These are phyloP conservation scores for Hermanozyma aechmeae DNA, from an alignment of 805 yeast species.

Conservation along the genomic window DNA sequence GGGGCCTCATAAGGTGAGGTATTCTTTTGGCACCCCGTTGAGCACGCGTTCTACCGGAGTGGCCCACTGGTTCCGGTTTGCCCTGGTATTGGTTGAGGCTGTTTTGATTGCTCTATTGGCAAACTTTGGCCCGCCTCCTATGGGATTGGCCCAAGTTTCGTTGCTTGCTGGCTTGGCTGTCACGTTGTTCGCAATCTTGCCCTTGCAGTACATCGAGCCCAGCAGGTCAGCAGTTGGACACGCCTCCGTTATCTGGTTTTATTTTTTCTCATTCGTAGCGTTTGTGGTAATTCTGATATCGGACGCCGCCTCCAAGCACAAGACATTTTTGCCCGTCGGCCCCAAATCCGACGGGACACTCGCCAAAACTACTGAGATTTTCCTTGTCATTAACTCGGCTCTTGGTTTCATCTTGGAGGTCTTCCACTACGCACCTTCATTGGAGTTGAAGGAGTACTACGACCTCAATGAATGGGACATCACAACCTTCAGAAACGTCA, in stretches of 20 bases:
- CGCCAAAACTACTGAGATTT: no score
- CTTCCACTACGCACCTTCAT: slow-evolving; percentile 14
- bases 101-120: no score
- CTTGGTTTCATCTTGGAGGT: no score
- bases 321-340: slow-evolving; percentile 6
- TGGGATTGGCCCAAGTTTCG: no score
- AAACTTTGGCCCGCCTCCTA: no score
- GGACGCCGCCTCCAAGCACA: slow-evolving; percentile 13
- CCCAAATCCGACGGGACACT: slow-evolving; percentile 4
- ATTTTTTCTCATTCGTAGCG: slow-evolving; percentile 9
- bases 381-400: no score
- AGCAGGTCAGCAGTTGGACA: slow-evolving; percentile 13
- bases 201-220: slow-evolving; percentile 15
- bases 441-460: slow-evolving; percentile 13
- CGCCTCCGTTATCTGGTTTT: slow-evolving; percentile 15
- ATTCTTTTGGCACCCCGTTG: slow-evolving; percentile 15
- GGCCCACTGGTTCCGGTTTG: slow-evolving; percentile 6
- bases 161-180: slow-evolving; percentile 5
- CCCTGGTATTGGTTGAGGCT: no score
- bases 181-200: slow-evolving; percentile 10
- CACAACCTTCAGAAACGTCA: slow-evolving; percentile 15
- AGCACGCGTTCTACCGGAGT: slow-evolving; percentile 7
- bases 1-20: slow-evolving; percentile 14
- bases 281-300: slow-evolving; percentile 7
- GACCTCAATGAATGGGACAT: slow-evolving; percentile 19